These are phyloP conservation scores for Gastrolobium villosum DNA, from an alignment of 306 rosid genomes.

Conservation along the genomic window DNA sequence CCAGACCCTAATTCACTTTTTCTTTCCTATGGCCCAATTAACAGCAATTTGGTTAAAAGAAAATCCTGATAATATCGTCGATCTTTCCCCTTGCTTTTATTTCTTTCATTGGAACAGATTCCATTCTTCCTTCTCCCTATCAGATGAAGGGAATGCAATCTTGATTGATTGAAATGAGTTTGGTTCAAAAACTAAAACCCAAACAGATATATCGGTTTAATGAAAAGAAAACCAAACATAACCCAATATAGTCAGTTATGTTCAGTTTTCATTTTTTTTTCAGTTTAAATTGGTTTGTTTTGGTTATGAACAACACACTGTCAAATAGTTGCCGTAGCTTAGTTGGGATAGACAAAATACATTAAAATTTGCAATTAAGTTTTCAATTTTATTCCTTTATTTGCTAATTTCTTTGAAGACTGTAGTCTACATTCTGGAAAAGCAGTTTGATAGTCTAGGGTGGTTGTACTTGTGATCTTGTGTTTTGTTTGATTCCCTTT, in stretches of 20 bases:
- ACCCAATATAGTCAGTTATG: neutral
- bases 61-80: neutral
- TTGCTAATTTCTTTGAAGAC: conserved; percentile 14
- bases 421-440: conserved; percentile 1
- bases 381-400: conserved; percentile 25
- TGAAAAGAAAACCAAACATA: neutral
- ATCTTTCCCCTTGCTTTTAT: no score
- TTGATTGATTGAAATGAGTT: conserved; percentile 12
- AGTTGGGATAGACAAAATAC: neutral
- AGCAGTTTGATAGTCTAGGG: conserved; percentile 33
- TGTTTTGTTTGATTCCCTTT: neutral
- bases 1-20: neutral
- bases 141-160: neutral
- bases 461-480: neutral
- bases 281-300: conserved; percentile 3
- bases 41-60: neutral
- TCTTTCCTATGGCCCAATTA: conserved; percentile 9
- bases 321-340: neutral
- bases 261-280: neutral
- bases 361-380: neutral
- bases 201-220: neutral
- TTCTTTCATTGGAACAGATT: no score
- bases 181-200: neutral
- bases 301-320: neutral
- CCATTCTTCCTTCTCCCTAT: neutral